Evolutionary conservation across 768 basidiomycete species (phyloP).

Genomic region (Rhodocollybia butyracea): DNA sequence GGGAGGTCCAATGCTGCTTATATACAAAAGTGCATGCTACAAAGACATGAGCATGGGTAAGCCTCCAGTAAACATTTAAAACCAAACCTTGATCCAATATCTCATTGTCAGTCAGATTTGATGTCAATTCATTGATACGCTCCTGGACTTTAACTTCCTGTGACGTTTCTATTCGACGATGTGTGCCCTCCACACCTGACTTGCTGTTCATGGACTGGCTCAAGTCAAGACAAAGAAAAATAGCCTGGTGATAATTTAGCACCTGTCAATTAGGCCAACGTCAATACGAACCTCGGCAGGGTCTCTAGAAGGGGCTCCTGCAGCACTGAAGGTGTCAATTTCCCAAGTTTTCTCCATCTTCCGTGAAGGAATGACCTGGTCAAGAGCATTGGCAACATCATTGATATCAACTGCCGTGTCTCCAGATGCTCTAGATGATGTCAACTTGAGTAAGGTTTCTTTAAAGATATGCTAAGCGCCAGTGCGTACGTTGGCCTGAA

Average conservation of each 20-base stretch:
- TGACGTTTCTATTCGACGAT: not conserved
- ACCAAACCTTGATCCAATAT: not conserved
- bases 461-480: not conserved
- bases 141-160: not conserved
- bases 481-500: conserved; percentile 23
- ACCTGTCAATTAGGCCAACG: not conserved
- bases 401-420: conserved; percentile 27
- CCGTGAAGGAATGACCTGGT: conserved; percentile 17
- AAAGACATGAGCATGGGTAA: not conserved
- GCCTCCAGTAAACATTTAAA: not conserved
- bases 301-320: conserved; percentile 12
- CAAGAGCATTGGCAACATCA: conserved; percentile 20
- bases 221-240: conserved; percentile 25
- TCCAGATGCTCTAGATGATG: conserved; percentile 14
- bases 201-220: conserved; percentile 22
- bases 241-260: conserved; percentile 16
- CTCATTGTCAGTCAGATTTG: not conserved
- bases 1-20: too few relatives aligned
- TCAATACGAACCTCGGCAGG: conserved; percentile 22
- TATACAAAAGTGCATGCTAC: too few relatives aligned
- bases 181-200: conserved; percentile 13
- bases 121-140: not conserved
- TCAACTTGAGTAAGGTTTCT: not conserved
- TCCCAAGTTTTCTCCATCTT: conserved; percentile 25
- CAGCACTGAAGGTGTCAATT: conserved; percentile 19